Percentiles rank a stretch among this genome's conserved stretches.
Evolutionary conservation across 2,329 filamentous ascomycete species (phyloP).

Genomic region (Dothiorella sarmentorum): DNA sequence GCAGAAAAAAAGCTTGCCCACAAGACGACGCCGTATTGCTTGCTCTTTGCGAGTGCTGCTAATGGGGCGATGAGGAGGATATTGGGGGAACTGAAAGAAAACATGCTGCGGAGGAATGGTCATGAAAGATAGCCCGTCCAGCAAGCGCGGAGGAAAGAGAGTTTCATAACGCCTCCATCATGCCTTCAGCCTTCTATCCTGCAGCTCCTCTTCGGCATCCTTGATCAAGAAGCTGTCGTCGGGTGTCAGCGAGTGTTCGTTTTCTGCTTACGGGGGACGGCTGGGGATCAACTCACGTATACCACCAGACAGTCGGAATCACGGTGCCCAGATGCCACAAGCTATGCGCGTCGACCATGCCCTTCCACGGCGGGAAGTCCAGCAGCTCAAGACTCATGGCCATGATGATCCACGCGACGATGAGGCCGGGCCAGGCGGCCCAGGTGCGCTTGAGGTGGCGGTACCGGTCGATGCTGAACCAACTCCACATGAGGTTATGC

Average conservation of each 20-base stretch:
- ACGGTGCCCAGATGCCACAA: conserved; percentile 96
- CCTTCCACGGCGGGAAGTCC: conserved; percentile 83
- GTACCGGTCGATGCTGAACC: conserved; percentile 75
- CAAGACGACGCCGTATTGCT: too few relatives aligned
- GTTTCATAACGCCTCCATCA: conserved; percentile 28
- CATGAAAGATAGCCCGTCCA: not conserved
- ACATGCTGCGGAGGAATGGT: not conserved
- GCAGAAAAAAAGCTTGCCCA: too few relatives aligned
- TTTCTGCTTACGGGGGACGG: too few relatives aligned
- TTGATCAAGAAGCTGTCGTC: conserved; percentile 72
- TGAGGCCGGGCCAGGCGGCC: conserved; percentile 85
- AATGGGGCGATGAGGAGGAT: too few relatives aligned
- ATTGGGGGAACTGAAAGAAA: too few relatives aligned
- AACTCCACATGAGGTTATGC: conserved; percentile 81
- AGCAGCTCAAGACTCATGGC: conserved; percentile 95
- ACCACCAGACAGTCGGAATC: conserved; percentile 82
- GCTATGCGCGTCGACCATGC: conserved; percentile 87
- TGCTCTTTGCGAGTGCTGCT: too few relatives aligned
- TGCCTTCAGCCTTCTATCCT: conserved; percentile 68
- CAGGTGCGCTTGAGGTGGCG: conserved; percentile 67
- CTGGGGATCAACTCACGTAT: conserved; percentile 89
- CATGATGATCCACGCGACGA: conserved; percentile 85
- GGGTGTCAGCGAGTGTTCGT: not conserved
- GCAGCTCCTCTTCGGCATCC: conserved; percentile 79
- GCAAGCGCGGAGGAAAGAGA: not conserved